phyloP scores from a whole-genome alignment of 495 filamentous ascomycete genomes.

The Daldinia decipiens region DNA sequence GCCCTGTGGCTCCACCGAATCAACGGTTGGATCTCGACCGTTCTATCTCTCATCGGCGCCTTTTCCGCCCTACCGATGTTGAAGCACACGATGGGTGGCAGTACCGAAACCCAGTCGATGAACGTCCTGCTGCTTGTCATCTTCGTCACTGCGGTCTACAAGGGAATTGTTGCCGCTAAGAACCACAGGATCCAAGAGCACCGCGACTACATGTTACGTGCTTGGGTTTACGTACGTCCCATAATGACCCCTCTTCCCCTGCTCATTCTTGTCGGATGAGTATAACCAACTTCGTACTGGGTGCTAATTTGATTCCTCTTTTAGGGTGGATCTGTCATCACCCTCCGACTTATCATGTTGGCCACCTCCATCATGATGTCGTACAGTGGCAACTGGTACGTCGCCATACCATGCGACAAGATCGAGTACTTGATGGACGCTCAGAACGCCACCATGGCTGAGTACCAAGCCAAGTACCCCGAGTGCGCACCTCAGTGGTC shows the following conservation, averaged over 20 bases:
- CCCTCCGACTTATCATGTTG: constrained; percentile 56
- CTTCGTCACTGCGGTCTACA: constrained; percentile 45
- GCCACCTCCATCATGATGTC: constrained; percentile 50
- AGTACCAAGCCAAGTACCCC: constrained; percentile 57
- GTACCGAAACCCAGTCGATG: constrained; percentile 51
- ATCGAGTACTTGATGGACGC: constrained; percentile 49
- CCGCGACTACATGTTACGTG: constrained; percentile 65
- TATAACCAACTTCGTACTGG: not conserved
- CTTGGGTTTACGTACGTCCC: constrained; percentile 55
- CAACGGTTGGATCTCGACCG: constrained; percentile 60
- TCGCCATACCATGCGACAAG: constrained; percentile 55
- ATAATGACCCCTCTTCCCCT: not conserved
- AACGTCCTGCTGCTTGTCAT: constrained; percentile 52
- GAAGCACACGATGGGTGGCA: constrained; percentile 58
- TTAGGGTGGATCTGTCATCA: constrained; percentile 60
- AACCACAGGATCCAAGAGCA: constrained; percentile 66
- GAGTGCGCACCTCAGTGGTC: constrained; percentile 49
- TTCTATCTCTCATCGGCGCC: constrained; percentile 53
- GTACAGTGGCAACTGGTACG: constrained; percentile 47
- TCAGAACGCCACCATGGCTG: constrained; percentile 31
- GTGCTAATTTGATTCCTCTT: constrained; percentile 9
- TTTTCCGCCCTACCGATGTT: constrained; percentile 58
- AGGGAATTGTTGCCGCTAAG: constrained; percentile 62
- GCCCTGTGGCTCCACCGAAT: constrained; percentile 61
- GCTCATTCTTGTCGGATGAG: not conserved